A percentile compares a stretch with the other conserved stretches of the same genome.
Conservation (phyloP, 192 early-diverging fungal genomes). For the Coemansia sp. region DNA sequence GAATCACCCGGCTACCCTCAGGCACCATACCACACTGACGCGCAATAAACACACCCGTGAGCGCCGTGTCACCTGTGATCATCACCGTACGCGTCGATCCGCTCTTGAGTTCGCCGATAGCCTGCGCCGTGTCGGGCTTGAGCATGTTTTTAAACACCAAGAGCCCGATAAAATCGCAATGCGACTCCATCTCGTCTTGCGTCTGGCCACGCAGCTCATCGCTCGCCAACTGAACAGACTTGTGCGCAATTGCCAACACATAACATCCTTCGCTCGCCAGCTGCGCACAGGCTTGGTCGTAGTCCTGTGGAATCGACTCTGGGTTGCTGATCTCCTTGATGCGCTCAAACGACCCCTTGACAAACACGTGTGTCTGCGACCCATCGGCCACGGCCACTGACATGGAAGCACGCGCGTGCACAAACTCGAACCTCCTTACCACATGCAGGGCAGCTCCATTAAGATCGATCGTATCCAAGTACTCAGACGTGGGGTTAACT, state of each 20-base stretch:
- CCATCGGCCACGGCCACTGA: slow-evolving; percentile 56
- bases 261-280: slow-evolving; percentile 57
- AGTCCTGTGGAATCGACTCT: slow-evolving; percentile 38
- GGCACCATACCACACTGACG: slow-evolving; percentile 53
- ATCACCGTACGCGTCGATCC: slow-evolving; percentile 59
- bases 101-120: slow-evolving; percentile 49
- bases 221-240: slow-evolving; percentile 9
- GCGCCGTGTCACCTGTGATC: slow-evolving; percentile 64
- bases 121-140: slow-evolving; percentile 55
- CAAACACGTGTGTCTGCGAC: slow-evolving; percentile 51
- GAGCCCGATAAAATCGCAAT: slow-evolving; percentile 47
- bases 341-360: slow-evolving; percentile 67
- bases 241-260: slow-evolving; percentile 55
- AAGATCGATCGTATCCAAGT: background rate
- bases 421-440: slow-evolving; percentile 66
- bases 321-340: slow-evolving; percentile 37
- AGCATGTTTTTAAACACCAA: slow-evolving; percentile 60
- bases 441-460: slow-evolving; percentile 33
- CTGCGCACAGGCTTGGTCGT: slow-evolving; percentile 24
- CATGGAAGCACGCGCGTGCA: slow-evolving; percentile 64
- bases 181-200: slow-evolving; percentile 49
- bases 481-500: background rate
- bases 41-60: slow-evolving; percentile 57
- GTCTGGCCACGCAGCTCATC: slow-evolving; percentile 15
- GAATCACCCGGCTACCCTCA: slow-evolving; percentile 14